A percentile compares a stretch with the other conserved stretches of the same genome.
These are phyloP conservation scores for Royoungia palumana DNA, from an alignment of 768 basidiomycete genomes.

Conservation along the genomic window DNA sequence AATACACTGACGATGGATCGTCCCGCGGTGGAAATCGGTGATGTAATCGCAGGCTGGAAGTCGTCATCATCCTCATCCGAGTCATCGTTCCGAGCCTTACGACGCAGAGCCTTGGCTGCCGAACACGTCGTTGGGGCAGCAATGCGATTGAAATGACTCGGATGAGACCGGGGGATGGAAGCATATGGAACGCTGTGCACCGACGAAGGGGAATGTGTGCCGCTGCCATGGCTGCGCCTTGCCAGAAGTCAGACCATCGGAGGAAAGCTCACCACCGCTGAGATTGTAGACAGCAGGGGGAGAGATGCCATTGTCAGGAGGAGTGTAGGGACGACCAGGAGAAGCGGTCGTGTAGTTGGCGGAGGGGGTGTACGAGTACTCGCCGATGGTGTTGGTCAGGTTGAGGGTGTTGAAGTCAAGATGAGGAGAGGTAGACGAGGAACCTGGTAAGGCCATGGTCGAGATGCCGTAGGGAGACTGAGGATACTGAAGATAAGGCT, in stretches of 20 bases:
- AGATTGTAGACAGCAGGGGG: conserved; percentile 71
- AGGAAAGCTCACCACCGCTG: conserved; percentile 67
- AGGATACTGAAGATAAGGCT: conserved; percentile 67
- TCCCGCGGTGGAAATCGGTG: conserved; percentile 79
- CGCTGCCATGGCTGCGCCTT: conserved; percentile 70
- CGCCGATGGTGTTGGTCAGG: conserved; percentile 53
- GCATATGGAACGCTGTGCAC: conserved; percentile 59
- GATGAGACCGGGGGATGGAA: conserved; percentile 69
- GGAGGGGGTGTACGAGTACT: conserved; percentile 56
- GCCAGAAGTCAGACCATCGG: conserved; percentile 65
- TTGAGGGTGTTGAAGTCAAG: too few species aligned
- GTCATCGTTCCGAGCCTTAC: conserved; percentile 56
- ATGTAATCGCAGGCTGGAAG: too few species aligned
- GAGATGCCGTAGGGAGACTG: conserved; percentile 59
- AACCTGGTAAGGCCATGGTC: conserved; percentile 54
- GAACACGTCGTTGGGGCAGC: conserved; percentile 47
- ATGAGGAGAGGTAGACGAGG: too few species aligned
- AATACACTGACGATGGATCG: conserved; percentile 88
- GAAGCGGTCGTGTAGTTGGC: conserved; percentile 51
- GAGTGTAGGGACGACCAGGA: too few species aligned
- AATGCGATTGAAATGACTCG: conserved; percentile 80
- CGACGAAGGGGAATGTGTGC: too few species aligned
- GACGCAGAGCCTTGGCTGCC: conserved; percentile 48
- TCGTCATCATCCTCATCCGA: conserved; percentile 74
- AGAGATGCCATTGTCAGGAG: conserved; percentile 60